A percentile compares a stretch with the other conserved stretches of the same genome.
phyloP scores from a whole-genome alignment of 1,284 basidiomycete species.

The Ceratobasidium sp. region DNA sequence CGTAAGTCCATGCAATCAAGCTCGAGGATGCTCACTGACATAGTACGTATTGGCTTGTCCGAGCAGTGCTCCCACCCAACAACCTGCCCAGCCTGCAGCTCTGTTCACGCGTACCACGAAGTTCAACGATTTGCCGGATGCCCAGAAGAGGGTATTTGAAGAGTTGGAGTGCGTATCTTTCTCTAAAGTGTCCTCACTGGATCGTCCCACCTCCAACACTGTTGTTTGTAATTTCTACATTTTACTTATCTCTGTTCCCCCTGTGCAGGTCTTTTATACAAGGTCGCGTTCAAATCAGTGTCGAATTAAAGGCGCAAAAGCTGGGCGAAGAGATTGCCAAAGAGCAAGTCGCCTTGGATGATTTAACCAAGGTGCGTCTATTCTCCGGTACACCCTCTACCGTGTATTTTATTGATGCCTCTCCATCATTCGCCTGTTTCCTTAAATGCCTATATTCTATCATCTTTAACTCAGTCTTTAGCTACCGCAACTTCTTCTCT shows the following conservation, averaged over 20 bases:
- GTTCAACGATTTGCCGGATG: conserved; percentile 84
- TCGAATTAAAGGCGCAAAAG: conserved; percentile 78
- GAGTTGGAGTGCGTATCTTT: conserved; percentile 73
- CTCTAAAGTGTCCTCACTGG: no score
- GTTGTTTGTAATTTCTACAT: background rate
- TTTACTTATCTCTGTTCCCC: conserved; percentile 25
- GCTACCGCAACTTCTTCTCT: conserved; percentile 23
- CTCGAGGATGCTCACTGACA: background rate
- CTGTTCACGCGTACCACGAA: conserved; percentile 77
- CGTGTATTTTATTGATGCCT: background rate
- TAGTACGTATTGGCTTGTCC: background rate
- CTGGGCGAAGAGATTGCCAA: conserved; percentile 73
- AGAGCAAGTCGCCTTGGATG: conserved; percentile 70
- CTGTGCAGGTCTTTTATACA: conserved; percentile 73
- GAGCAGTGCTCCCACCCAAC: conserved; percentile 6
- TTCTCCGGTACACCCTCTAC: background rate
- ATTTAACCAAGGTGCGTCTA: conserved; percentile 68
- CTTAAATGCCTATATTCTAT: background rate
- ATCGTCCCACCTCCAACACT: no score
- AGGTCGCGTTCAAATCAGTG: conserved; percentile 78
- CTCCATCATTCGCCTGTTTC: background rate
- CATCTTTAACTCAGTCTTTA: conserved; percentile 21
- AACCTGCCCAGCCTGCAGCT: conserved; percentile 20
- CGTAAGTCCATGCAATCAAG: conserved; percentile 1
- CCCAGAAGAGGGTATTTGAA: conserved; percentile 71